Conservation (phyloP, 148 eudicot species). For the Camellia lanceoleosa region DNA sequence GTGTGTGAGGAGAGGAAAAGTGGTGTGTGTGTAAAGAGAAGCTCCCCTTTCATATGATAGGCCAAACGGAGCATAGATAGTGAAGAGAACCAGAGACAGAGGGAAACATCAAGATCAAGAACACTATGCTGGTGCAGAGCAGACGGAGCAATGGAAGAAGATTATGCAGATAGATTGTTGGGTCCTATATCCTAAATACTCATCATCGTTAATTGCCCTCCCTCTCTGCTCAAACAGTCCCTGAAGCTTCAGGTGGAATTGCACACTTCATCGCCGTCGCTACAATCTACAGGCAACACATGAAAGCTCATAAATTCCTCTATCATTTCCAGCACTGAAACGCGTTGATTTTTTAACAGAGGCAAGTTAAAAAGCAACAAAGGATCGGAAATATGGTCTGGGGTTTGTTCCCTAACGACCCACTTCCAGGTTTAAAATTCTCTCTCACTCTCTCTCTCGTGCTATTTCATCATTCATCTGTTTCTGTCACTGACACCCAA, state of each 20-base stretch:
- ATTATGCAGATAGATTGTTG: too few species aligned
- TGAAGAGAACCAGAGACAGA: too few species aligned
- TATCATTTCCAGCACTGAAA: neutral
- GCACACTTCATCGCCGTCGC: neutral
- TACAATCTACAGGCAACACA: neutral
- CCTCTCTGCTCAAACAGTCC: constrained; percentile 86
- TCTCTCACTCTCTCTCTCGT: neutral
- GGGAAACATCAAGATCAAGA: too few species aligned
- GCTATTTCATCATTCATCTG: too few species aligned
- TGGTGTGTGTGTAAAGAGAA: too few species aligned
- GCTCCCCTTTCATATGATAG: too few species aligned
- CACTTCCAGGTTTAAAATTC: constrained; percentile 53
- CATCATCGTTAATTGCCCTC: constrained; percentile 75
- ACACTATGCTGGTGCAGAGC: too few species aligned
- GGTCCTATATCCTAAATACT: constrained; percentile 22
- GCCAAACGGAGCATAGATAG: too few species aligned
- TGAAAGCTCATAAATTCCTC: neutral
- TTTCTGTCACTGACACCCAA: too few species aligned
- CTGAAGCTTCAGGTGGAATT: neutral
- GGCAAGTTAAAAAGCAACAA: neutral
- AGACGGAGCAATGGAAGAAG: too few species aligned
- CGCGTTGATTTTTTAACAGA: neutral
- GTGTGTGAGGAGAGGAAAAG: too few species aligned
- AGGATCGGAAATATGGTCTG: constrained; percentile 56
- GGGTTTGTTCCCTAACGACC: constrained; percentile 73